Evolutionary conservation across 2,329 filamentous ascomycete genomes (phyloP).

Genomic region (Pyrenophora teres): DNA sequence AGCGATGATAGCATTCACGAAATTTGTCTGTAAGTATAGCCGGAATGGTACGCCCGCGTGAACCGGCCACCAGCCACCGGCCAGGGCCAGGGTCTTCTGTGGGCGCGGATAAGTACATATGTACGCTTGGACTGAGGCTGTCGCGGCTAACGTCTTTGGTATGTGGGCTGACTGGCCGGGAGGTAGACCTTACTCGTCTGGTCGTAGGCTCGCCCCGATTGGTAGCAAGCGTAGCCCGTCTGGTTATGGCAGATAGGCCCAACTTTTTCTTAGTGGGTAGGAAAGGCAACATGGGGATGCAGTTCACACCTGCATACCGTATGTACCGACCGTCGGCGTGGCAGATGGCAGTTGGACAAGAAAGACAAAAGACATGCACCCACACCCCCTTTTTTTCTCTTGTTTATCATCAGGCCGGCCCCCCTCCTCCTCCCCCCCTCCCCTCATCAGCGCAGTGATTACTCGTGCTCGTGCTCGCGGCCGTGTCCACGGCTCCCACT

Average conservation of each 20-base stretch:
- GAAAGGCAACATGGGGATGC: too few species aligned
- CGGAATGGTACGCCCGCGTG: conserved; percentile 18
- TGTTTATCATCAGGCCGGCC: neutral
- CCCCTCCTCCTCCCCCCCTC: neutral
- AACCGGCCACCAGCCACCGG: neutral
- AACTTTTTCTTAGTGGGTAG: too few species aligned
- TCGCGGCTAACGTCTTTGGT: conserved; percentile 8
- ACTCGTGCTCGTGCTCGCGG: neutral
- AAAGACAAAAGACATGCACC: too few species aligned
- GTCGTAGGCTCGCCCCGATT: too few species aligned
- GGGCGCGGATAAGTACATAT: conserved; percentile 12
- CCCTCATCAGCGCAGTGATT: neutral
- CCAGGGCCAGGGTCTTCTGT: conserved; percentile 7
- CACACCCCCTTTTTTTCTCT: too few species aligned
- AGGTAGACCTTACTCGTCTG: neutral
- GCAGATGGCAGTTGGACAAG: too few species aligned
- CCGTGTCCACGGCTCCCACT: conserved; percentile 5
- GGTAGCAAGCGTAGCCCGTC: too few species aligned
- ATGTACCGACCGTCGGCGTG: too few species aligned
- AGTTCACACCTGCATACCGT: too few species aligned
- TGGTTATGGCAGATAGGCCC: too few species aligned
- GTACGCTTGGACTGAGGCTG: conserved; percentile 8
- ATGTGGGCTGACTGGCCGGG: neutral
- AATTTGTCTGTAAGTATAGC: conserved; percentile 5
- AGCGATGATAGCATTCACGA: too few species aligned